Conservation (phyloP, 352 stramenopile species). For the Pythium volutum region DNA sequence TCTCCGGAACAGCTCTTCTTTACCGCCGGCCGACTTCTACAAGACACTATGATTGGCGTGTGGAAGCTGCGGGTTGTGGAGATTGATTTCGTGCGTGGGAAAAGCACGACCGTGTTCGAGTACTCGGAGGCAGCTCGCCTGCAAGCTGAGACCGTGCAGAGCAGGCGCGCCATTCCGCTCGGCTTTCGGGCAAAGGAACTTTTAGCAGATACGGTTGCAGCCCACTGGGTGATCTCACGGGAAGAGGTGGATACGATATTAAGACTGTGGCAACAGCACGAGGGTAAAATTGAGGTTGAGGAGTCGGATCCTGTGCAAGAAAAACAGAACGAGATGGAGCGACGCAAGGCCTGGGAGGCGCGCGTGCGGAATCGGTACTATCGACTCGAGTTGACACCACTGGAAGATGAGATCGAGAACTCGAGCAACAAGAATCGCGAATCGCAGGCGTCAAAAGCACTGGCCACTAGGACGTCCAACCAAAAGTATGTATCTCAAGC, state of each 20-base stretch:
- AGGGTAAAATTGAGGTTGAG: neutral
- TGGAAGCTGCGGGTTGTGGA: constrained; percentile 60
- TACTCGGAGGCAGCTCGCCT: constrained; percentile 38
- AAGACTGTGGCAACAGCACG: neutral
- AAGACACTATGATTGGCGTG: constrained; percentile 43
- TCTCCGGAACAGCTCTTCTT: constrained; percentile 62
- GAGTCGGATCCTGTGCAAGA: neutral
- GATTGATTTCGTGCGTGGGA: constrained; percentile 41
- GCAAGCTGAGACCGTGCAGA: constrained; percentile 8
- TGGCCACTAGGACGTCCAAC: constrained; percentile 20
- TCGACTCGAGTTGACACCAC: neutral
- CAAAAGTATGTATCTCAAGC: constrained; percentile 47
- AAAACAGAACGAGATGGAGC: constrained; percentile 2
- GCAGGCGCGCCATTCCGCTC: constrained; percentile 34
- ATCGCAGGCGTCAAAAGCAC: neutral
- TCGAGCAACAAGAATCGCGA: neutral
- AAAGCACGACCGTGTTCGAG: constrained; percentile 56
- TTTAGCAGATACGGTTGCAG: constrained; percentile 40
- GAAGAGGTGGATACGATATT: constrained; percentile 19
- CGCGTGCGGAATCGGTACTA: constrained; percentile 18
- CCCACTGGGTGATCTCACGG: constrained; percentile 22
- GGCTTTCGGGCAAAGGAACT: constrained; percentile 45
- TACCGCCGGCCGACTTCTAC: constrained; percentile 34
- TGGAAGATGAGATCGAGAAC: neutral
- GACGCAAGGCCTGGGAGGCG: constrained; percentile 10